Evolutionary conservation across 2,329 filamentous ascomycete genomes (phyloP), one percentile per base, ranked within the genome.

Genomic region (Diaporthe ampelina): DNA sequence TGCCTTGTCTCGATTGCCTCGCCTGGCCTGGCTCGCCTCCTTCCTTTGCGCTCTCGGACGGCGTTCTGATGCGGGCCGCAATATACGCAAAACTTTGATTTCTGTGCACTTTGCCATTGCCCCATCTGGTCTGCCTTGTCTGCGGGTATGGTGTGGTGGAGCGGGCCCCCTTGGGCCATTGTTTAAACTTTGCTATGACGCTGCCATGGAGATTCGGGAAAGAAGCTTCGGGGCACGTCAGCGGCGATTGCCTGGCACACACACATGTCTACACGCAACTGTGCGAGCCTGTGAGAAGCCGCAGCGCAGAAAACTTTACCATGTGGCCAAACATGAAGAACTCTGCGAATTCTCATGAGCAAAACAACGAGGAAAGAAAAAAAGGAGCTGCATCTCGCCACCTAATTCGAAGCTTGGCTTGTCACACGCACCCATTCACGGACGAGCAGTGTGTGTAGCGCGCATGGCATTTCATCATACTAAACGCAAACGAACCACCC

Each of bases 11-110:
- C 45, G 59, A 45, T 63, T 48, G 59, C 57, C 35, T 43, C n/a
- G 35, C 35, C 40, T 21, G 37, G n/a, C 40, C 61, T 17, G 29
- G 61, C 26, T 50, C 50, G 43, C 29, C 43, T 50, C 40, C 43
- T 50, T 35, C 19, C 7, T 35, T 59, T n/a, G 15, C 61, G 43
- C 63, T 67, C 63, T 68, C 56, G 57, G 45, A 52, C n/a, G 43
- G 32, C 26, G 19, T 63, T 32, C 35, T 54, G 24, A 72, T 43
- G 70, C 70, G 70, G 63, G 45, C 48, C 57, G 70, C 48, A 72
- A 72, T 72, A 54, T 56, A 63, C 56, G 50, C 57, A 72, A 63
- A 61, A 72, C 70, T 63, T 26, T 72, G 69, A 72, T 63, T 52
- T 63, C 63, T 67, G 21, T 63, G 35, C 37, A 17, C 37, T 43